These are phyloP conservation scores for Fusarium lyarnte DNA, from an alignment of 2,329 filamentous ascomycete genomes.

Conservation along the genomic window DNA sequence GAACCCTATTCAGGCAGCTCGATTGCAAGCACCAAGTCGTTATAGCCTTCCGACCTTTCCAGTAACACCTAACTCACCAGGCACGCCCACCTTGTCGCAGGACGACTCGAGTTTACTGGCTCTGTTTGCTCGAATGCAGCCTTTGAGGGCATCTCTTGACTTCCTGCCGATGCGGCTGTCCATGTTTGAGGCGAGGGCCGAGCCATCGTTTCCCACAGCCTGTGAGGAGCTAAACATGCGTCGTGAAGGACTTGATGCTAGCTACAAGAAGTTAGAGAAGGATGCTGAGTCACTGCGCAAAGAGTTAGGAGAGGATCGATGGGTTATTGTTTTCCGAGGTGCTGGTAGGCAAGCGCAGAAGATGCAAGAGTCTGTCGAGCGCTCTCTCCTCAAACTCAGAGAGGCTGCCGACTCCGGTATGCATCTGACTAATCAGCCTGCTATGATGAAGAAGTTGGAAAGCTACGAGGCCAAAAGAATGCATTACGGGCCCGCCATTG, in stretches of 20 bases:
- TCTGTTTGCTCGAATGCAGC: slow-evolving; percentile 95
- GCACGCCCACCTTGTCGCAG: slow-evolving; percentile 66
- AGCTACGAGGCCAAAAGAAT: slow-evolving; percentile 94
- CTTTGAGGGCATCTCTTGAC: slow-evolving; percentile 89
- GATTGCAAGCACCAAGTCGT: slow-evolving; percentile 67
- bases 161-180: slow-evolving; percentile 95
- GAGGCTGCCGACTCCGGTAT: slow-evolving; percentile 80
- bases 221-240: slow-evolving; percentile 88
- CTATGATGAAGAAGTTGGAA: slow-evolving; percentile 84
- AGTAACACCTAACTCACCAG: slow-evolving; percentile 68
- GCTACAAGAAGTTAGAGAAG: slow-evolving; percentile 86
- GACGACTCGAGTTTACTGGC: slow-evolving; percentile 91
- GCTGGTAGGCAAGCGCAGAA: slow-evolving; percentile 92
- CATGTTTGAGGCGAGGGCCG: slow-evolving; percentile 82
- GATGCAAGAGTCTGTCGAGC: slow-evolving; percentile 95
- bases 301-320: slow-evolving; percentile 93
- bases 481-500: slow-evolving; percentile 93
- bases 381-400: slow-evolving; percentile 83
- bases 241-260: slow-evolving; percentile 78
- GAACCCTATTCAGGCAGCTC: slow-evolving; percentile 67
- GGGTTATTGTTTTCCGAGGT: slow-evolving; percentile 94
- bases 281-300: slow-evolving; percentile 90
- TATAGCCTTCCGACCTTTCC: slow-evolving; percentile 75
- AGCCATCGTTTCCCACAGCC: slow-evolving; percentile 84
- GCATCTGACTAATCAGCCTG: slow-evolving; percentile 75